A percentile compares a stretch with the other conserved stretches of the same genome.
These are phyloP conservation scores for Naganishia friedmannii DNA, from an alignment of 768 basidiomycete genomes.

Conservation along the genomic window DNA sequence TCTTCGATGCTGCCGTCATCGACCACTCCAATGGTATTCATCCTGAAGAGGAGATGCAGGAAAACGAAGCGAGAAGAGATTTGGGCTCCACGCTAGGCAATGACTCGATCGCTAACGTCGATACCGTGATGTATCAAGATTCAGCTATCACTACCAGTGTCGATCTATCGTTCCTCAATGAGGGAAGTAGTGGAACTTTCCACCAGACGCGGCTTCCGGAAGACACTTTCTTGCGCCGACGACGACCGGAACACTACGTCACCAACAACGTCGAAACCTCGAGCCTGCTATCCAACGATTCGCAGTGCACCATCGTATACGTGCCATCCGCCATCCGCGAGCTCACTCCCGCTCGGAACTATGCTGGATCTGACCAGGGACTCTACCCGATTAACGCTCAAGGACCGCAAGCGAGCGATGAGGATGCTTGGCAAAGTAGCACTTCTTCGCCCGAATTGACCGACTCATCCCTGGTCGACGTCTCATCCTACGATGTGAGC, in stretches of 20 bases:
- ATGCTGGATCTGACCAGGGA: no score
- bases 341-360: background rate
- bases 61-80: slow-evolving; percentile 3
- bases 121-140: no score
- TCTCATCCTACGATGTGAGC: background rate
- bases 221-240: background rate
- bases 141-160: background rate
- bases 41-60: background rate
- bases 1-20: background rate
- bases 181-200: background rate
- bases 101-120: background rate
- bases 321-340: background rate
- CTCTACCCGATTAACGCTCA: background rate
- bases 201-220: background rate
- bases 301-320: slow-evolving; percentile 10
- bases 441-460: slow-evolving; percentile 8
- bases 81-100: background rate
- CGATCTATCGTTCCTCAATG: background rate
- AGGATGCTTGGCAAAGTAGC: background rate
- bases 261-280: background rate
- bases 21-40: background rate
- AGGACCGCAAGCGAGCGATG: background rate
- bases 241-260: slow-evolving; percentile 2
- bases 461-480: background rate
- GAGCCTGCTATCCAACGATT: background rate